These are phyloP conservation scores for Elasticomyces elasticus DNA, from an alignment of 495 filamentous ascomycete species.

Conservation along the genomic window DNA sequence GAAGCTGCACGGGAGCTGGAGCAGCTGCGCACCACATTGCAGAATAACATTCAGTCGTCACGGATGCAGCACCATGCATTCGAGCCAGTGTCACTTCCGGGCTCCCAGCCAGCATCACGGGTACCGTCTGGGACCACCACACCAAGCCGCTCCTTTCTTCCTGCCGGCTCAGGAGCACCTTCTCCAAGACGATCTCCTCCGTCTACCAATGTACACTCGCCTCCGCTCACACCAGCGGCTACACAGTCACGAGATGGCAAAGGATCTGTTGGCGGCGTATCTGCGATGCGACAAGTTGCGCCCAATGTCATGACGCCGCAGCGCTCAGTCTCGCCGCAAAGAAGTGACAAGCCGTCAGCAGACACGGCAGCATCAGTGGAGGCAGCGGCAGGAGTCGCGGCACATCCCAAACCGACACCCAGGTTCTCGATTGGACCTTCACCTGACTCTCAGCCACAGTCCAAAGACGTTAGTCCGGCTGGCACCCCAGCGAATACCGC, in stretches of 20 bases:
- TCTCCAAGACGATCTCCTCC: conserved; percentile 42
- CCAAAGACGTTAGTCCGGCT: conserved; percentile 46
- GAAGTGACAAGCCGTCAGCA: conserved; percentile 5
- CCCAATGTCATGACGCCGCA: conserved; percentile 56
- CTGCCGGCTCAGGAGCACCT: conserved; percentile 34
- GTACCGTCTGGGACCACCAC: conserved; percentile 36
- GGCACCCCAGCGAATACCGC: conserved; percentile 50
- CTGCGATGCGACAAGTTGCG: conserved; percentile 25
- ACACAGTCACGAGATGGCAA: conserved; percentile 47
- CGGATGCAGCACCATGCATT: conserved; percentile 79
- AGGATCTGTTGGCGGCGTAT: conserved; percentile 19
- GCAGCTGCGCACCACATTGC: conserved; percentile 60
- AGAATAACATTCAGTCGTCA: conserved; percentile 64
- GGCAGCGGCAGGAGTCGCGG: conserved; percentile 29
- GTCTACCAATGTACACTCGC: conserved; percentile 64
- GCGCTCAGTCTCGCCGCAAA: conserved; percentile 25
- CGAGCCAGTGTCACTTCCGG: conserved; percentile 77
- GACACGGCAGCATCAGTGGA: conserved; percentile 34
- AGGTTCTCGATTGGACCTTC: conserved; percentile 63
- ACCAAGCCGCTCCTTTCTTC: conserved; percentile 14
- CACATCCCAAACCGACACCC: conserved; percentile 49
- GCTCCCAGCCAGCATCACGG: conserved; percentile 29
- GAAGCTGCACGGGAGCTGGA: conserved; percentile 57
- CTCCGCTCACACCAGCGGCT: conserved; percentile 78
- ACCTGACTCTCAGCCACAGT: conserved; percentile 56